These are phyloP conservation scores for Sporothrix variecibatus DNA, from an alignment of 2,329 filamentous ascomycete genomes.

Conservation along the genomic window DNA sequence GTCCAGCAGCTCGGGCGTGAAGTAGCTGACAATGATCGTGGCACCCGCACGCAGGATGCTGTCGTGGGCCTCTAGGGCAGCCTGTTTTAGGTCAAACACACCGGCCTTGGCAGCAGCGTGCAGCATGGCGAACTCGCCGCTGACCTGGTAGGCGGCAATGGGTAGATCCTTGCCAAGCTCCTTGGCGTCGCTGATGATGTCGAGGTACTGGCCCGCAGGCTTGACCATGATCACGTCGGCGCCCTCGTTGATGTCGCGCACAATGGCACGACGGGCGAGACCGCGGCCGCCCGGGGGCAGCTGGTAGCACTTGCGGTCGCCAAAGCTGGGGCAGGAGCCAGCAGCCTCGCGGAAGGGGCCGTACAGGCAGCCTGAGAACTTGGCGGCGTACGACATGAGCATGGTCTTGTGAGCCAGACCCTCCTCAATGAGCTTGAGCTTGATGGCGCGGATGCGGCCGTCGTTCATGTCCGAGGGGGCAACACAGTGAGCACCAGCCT, in stretches of 20 bases:
- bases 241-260: constrained; percentile 86
- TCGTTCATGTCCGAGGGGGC: constrained; percentile 99
- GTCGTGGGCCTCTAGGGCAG: constrained; percentile 93
- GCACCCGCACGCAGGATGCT: constrained; percentile 91
- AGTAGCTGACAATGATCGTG: constrained; percentile 91
- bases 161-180: constrained; percentile 90
- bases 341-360: constrained; percentile 97
- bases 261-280: constrained; percentile 85
- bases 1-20: constrained; percentile 77
- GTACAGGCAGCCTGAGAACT: constrained; percentile 95
- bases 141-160: constrained; percentile 94
- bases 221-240: constrained; percentile 99
- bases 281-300: constrained; percentile 89
- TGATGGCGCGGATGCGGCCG: constrained; percentile 94
- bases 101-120: constrained; percentile 93
- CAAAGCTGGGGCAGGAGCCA: constrained; percentile 86
- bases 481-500: constrained; percentile 92
- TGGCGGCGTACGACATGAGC: constrained; percentile 97
- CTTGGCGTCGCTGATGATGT: constrained; percentile 97
- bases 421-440: constrained; percentile 94
- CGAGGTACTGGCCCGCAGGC: constrained; percentile 90
- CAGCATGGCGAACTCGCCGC: constrained; percentile 97
- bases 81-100: constrained; percentile 90
- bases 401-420: constrained; percentile 89
- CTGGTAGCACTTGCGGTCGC: constrained; percentile 96